phyloP scores from a whole-genome alignment of 345 rosid genomes.

The Erodium maritimum region DNA sequence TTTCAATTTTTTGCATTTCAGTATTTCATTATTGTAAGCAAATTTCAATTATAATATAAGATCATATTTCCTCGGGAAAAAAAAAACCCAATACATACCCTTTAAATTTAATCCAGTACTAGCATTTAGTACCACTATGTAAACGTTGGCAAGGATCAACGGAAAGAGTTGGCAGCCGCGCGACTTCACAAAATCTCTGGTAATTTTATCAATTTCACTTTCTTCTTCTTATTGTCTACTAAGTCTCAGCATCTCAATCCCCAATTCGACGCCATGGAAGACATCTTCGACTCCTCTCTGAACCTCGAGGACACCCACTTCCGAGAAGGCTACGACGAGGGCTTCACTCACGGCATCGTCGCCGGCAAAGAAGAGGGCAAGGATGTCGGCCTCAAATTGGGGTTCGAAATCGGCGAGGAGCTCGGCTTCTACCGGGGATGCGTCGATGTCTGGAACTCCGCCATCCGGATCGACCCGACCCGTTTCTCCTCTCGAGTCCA shows the following conservation, averaged over 20 bases:
- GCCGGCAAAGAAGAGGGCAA: slow-evolving; percentile 53
- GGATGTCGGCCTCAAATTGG: slow-evolving; percentile 44
- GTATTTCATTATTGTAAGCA: no score
- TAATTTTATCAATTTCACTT: no score
- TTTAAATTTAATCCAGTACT: no score
- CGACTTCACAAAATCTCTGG: no score
- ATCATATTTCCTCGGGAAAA: no score
- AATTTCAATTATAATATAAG: no score
- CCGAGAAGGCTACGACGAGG: slow-evolving; percentile 51
- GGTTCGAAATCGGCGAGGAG: slow-evolving; percentile 73
- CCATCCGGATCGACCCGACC: slow-evolving; percentile 29
- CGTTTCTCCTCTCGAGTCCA: slow-evolving; percentile 44
- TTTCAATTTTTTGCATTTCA: no score
- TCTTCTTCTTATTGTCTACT: no score
- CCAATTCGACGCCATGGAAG: slow-evolving; percentile 9
- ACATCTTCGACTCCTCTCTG: slow-evolving; percentile 43
- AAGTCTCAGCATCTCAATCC: slow-evolving; percentile 7
- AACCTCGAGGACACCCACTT: slow-evolving; percentile 50
- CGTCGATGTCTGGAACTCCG: slow-evolving; percentile 54
- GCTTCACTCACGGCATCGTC: slow-evolving; percentile 34
- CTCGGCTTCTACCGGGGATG: slow-evolving; percentile 74
- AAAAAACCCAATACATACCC: no score
- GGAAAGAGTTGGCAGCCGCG: no score
- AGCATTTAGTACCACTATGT: no score
- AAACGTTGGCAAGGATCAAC: no score